Base-by-base conservation (phyloP, 78 protist genomes). In the Tieghemostelium lacteum region DNA sequence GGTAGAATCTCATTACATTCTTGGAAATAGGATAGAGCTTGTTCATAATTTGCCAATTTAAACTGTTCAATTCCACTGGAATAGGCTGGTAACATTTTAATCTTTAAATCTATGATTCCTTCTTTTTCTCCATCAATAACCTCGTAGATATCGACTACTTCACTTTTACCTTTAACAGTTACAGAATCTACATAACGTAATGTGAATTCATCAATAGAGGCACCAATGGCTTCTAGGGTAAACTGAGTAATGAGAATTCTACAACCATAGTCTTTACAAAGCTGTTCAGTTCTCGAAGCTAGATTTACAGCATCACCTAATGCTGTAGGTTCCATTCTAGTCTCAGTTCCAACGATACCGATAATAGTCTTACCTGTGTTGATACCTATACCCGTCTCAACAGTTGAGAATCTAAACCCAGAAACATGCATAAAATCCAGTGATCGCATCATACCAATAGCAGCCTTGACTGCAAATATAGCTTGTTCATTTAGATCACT, bases 321-420 rank as follows among this genome's bases (percentile, higher is more conserved):
- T 16, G 85, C 94, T 6, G 94, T 89, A 39, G 83, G 85, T 19
- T 89, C 94, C 87, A 75, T 73, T 71, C 94, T 77, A 24, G 70
- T 89, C 50, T 89, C 94, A 12, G 94, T 75, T 10, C 94, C 94
- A 62, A 89, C 87, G 28, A 75, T 76, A 33, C 94, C 94, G 40
- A 69, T 73, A 22, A 89, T 73, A 8, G 87, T 83, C 37, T 78
- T 78, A 33, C 94, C 94, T 1, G 94, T 89, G 55, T 89, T 89
- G n/a, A 89, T 78, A 28, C 94, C 94, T 19, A 89, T 80, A 34
- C 94, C 94, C 24, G 85, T 67, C 28, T 89, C 92, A 8, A 76
- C 73, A 0, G 45, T 45, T 3, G 71, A 54, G 16, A 86, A 73
- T 37, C 74, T 69, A 61, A 72, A 73, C 5, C 92, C 92, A 60